Conservation (phyloP, 768 basidiomycete genomes). For the Tephrocybe rancida region DNA sequence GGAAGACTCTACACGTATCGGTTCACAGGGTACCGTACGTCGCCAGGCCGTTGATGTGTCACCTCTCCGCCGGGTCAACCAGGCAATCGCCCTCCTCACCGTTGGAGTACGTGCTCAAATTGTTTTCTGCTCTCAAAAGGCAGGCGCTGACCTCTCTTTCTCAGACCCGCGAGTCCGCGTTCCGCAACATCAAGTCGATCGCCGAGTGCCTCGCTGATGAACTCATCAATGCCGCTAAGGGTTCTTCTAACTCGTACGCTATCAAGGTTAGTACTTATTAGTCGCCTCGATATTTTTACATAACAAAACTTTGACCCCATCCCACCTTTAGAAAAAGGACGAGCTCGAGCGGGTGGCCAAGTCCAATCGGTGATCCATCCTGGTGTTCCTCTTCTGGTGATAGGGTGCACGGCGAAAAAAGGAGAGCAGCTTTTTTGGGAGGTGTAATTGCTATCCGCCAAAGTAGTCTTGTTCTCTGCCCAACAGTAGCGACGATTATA, state of each 20-base stretch:
- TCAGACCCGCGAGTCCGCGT: constrained; percentile 98
- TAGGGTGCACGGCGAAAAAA: constrained; percentile 15
- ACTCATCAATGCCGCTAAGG: constrained; percentile 99
- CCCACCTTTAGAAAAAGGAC: constrained; percentile 83
- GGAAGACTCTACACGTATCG: constrained; percentile 99
- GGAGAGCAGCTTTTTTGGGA: constrained; percentile 13
- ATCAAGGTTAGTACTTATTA: constrained; percentile 77
- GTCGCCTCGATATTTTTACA: background rate
- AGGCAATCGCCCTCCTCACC: constrained; percentile 93
- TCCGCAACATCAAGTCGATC: constrained; percentile 99
- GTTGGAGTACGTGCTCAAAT: constrained; percentile 71
- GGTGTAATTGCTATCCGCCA: constrained; percentile 8
- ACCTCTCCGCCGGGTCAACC: constrained; percentile 96
- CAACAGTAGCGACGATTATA: constrained; percentile 8
- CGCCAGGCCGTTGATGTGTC: constrained; percentile 99
- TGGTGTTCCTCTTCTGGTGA: constrained; percentile 14
- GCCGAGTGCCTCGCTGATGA: constrained; percentile 99
- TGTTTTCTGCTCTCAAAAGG: background rate
- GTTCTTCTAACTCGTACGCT: constrained; percentile 99
- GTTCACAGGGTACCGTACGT: constrained; percentile 99
- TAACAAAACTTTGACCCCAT: constrained; percentile 5
- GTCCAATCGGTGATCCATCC: constrained; percentile 90
- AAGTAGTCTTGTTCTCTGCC: constrained; percentile 9
- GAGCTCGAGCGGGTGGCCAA: constrained; percentile 99
- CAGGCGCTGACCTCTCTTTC: constrained; percentile 1